Conservation (phyloP, 2,329 filamentous ascomycete species). For the Monilinia aucupariae region DNA sequence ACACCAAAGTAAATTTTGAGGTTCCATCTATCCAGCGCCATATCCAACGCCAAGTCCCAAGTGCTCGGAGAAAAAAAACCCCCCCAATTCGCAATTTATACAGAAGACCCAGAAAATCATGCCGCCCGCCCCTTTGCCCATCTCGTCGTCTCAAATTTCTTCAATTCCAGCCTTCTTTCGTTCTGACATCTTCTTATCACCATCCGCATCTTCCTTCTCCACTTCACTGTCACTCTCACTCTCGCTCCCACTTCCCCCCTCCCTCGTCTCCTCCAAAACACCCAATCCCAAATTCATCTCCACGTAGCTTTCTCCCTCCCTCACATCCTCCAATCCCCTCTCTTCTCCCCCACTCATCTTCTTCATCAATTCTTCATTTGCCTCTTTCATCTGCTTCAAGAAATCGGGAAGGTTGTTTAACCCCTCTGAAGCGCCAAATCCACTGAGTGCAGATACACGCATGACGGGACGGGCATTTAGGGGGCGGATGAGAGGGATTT, state of each 20-base stretch:
- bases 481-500: constrained; percentile 17
- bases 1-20: not conserved
- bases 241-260: not conserved
- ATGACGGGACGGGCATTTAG: constrained; percentile 23
- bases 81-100: not conserved
- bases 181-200: constrained; percentile 6
- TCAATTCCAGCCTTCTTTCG: constrained; percentile 8
- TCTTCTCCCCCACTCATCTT: constrained; percentile 19
- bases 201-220: constrained; percentile 10
- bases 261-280: constrained; percentile 24
- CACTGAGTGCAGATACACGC: constrained; percentile 20
- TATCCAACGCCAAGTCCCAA: not conserved
- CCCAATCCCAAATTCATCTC: constrained; percentile 25
- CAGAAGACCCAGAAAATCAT: not conserved
- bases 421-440: constrained; percentile 5
- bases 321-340: constrained; percentile 11
- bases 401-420: constrained; percentile 20
- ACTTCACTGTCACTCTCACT: not conserved
- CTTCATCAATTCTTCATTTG: constrained; percentile 22
- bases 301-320: constrained; percentile 19
- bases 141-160: constrained; percentile 1
- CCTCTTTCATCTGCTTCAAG: constrained; percentile 23
- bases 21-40: not conserved
- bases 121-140: too few species aligned
- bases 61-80: not conserved